These are phyloP conservation scores for Actinomortierella ambigua DNA, from an alignment of 371 early-diverging fungal genomes.

Conservation along the genomic window DNA sequence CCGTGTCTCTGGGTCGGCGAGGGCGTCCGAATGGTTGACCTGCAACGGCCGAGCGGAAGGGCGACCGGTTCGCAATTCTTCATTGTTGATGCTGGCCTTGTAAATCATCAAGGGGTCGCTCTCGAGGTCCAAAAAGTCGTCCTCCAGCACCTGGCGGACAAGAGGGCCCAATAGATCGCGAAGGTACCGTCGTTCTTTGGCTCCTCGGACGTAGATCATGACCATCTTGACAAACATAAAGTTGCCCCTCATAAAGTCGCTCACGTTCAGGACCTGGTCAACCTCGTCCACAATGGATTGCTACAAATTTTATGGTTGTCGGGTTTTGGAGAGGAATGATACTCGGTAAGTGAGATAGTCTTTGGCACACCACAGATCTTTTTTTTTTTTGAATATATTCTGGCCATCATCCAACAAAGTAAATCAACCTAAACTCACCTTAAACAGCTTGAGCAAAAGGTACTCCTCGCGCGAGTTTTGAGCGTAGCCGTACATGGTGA, in stretches of 20 bases:
- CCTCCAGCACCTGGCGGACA: constrained; percentile 75
- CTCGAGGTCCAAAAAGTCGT: constrained; percentile 85
- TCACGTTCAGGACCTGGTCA: constrained; percentile 77
- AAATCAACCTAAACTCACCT: constrained; percentile 52
- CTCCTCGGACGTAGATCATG: constrained; percentile 68
- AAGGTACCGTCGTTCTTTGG: constrained; percentile 93
- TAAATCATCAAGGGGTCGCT: constrained; percentile 92
- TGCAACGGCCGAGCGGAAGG: constrained; percentile 79
- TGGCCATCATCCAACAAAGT: background rate
- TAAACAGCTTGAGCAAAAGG: constrained; percentile 91
- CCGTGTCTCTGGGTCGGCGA: constrained; percentile 86
- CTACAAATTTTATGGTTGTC: constrained; percentile 44
- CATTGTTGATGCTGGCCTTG: constrained; percentile 83
- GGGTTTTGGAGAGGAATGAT: no score
- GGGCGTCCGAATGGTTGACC: constrained; percentile 80
- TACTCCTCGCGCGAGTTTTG: constrained; percentile 98
- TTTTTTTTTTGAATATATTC: background rate
- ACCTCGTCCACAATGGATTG: constrained; percentile 89
- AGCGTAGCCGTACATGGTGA: constrained; percentile 96
- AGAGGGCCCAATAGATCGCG: constrained; percentile 85
- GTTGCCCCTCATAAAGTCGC: constrained; percentile 93
- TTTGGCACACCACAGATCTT: background rate
- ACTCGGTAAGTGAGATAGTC: background rate
- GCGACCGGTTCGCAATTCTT: constrained; percentile 89
- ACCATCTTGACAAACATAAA: constrained; percentile 96